Evolutionary conservation across 1,284 basidiomycete species (phyloP).

Genomic region (Pisolithus thermaeus): DNA sequence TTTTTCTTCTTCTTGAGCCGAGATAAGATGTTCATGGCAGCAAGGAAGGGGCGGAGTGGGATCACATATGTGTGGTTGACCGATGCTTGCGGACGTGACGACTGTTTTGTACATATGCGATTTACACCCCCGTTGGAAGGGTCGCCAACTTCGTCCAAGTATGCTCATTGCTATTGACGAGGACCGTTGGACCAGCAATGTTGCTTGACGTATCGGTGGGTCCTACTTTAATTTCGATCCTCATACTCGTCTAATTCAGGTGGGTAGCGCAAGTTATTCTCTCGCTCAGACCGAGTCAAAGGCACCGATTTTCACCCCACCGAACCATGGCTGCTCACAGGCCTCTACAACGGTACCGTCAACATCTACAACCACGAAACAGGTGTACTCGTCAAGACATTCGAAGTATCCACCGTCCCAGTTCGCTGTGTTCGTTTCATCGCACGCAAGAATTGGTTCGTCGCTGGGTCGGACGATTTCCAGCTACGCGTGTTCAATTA

Average conservation of each 20-base stretch:
- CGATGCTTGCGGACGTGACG: too few species aligned
- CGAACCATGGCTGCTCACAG: constrained; percentile 83
- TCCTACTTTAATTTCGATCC: constrained; percentile 2
- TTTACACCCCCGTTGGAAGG: not conserved
- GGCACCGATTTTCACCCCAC: constrained; percentile 97
- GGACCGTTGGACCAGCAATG: constrained; percentile 14
- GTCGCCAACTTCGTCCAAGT: not conserved
- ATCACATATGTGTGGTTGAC: too few species aligned
- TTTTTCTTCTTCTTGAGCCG: not conserved
- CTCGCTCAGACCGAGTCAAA: constrained; percentile 95
- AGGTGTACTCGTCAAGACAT: constrained; percentile 90
- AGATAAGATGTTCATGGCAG: not conserved
- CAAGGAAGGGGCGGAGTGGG: not conserved
- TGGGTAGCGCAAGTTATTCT: constrained; percentile 76
- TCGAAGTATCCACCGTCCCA: constrained; percentile 96
- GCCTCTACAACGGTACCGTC: constrained; percentile 93
- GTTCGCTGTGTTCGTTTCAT: constrained; percentile 97
- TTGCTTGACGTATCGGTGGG: constrained; percentile 38
- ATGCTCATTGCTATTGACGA: not conserved
- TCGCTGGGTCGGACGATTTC: constrained; percentile 96
- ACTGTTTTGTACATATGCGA: too few species aligned
- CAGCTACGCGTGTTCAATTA: constrained; percentile 98
- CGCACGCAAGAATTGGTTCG: constrained; percentile 98
- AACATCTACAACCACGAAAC: constrained; percentile 99
- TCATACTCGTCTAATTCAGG: not conserved